These are phyloP conservation scores for Entamoeba histolytica DNA, from an alignment of 208 protist species.

Conservation along the genomic window DNA sequence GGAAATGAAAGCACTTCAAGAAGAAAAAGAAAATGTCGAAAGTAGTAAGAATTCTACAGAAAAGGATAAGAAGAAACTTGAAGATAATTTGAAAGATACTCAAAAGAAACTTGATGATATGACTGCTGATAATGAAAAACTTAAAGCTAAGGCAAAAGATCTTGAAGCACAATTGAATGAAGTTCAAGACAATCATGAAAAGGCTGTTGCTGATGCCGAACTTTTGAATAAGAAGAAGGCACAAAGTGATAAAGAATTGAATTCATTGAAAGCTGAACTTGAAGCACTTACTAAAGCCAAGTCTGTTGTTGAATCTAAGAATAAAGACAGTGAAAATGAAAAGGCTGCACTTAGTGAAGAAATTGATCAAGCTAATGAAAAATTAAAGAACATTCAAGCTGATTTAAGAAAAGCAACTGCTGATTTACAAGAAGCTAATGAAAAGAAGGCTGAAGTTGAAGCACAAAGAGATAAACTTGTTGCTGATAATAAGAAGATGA, in stretches of 20 bases:
- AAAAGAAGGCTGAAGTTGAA: not conserved
- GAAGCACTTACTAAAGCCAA: not conserved
- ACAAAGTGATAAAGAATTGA: not conserved
- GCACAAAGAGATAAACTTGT: not conserved
- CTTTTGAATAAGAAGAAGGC: not conserved
- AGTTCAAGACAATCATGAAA: not conserved
- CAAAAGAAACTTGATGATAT: not conserved
- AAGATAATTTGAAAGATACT: conserved; percentile 10
- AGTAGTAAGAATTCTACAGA: not conserved
- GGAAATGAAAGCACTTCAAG: not conserved
- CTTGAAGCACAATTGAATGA: not conserved
- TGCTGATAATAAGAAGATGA: not conserved
- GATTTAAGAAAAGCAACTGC: not conserved
- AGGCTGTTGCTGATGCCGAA: not conserved
- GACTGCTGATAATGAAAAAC: not conserved
- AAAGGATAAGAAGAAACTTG: not conserved
- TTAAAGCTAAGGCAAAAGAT: not conserved
- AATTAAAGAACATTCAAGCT: not conserved
- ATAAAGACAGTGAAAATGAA: not conserved
- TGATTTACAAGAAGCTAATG: not conserved
- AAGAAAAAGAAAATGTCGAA: not conserved
- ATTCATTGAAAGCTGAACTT: not conserved
- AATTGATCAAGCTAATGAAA: not conserved
- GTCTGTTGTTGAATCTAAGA: not conserved
- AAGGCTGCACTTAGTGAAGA: conserved; percentile 4